Conservation (phyloP, 495 filamentous ascomycete species). For the Neurospora sp. region DNA sequence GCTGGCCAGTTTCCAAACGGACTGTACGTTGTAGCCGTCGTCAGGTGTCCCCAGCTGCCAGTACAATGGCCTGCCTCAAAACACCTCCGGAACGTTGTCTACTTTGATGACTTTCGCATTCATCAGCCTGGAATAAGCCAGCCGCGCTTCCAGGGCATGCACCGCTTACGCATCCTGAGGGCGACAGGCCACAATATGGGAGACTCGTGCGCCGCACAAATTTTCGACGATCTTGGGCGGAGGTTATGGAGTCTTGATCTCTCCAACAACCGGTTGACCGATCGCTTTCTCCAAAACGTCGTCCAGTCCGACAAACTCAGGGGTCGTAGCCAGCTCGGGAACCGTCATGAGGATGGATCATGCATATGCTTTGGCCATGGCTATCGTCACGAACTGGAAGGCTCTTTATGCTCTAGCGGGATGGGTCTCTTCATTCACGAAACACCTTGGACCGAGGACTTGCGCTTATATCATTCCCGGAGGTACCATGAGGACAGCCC, state of each 20-base stretch:
- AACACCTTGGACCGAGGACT: background rate
- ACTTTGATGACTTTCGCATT: slow-evolving; percentile 35
- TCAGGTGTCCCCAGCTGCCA: slow-evolving; percentile 21
- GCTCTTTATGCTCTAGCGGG: background rate
- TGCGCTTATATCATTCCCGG: background rate
- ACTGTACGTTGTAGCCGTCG: background rate
- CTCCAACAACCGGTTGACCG: slow-evolving; percentile 30
- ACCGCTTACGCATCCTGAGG: slow-evolving; percentile 32
- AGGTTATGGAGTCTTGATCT: slow-evolving; percentile 40
- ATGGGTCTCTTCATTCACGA: background rate
- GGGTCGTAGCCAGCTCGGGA: background rate
- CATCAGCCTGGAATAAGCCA: no score
- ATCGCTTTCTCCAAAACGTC: slow-evolving; percentile 20
- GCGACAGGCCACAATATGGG: slow-evolving; percentile 27
- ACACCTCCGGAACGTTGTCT: slow-evolving; percentile 27
- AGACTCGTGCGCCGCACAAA: slow-evolving; percentile 14
- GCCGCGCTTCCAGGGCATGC: slow-evolving; percentile 6
- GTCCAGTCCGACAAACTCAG: no score
- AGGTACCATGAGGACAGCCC: background rate
- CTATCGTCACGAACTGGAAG: background rate
- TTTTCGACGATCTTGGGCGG: slow-evolving; percentile 20
- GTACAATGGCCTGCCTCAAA: slow-evolving; percentile 19
- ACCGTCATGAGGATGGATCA: background rate
- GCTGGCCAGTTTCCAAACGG: background rate
- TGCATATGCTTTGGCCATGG: background rate